These are phyloP conservation scores for Aspergillus clavatus DNA, from an alignment of 2,329 filamentous ascomycete genomes.

Conservation along the genomic window DNA sequence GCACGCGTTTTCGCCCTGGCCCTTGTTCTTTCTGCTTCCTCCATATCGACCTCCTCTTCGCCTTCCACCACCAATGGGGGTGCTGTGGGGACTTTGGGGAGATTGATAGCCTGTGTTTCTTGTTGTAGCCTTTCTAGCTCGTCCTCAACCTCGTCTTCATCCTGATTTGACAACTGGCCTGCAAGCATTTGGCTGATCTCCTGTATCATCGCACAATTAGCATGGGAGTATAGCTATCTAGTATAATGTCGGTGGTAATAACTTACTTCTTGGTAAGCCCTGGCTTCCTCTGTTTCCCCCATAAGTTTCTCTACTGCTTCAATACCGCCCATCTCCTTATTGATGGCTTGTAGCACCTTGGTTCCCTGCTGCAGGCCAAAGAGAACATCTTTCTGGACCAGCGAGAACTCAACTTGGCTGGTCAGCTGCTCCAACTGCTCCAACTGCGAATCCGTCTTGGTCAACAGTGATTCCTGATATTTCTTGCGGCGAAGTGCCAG, in stretches of 20 bases:
- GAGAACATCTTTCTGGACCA: conserved; percentile 93
- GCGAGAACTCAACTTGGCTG: conserved; percentile 85
- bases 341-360: conserved; percentile 80
- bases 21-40: conserved; percentile 28
- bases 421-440: conserved; percentile 87
- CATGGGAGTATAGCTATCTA: not conserved
- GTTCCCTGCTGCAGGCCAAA: conserved; percentile 92
- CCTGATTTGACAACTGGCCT: conserved; percentile 82
- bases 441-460: conserved; percentile 89
- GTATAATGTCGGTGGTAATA: not conserved
- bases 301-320: conserved; percentile 93
- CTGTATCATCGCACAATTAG: conserved; percentile 41
- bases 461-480: conserved; percentile 85
- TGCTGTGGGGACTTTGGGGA: conserved; percentile 39
- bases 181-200: conserved; percentile 90
- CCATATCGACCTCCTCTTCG: conserved; percentile 24
- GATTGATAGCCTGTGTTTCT: conserved; percentile 46
- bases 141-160: conserved; percentile 97
- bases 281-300: conserved; percentile 84
- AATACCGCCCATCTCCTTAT: conserved; percentile 91
- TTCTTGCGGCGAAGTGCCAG: conserved; percentile 91
- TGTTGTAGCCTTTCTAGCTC: conserved; percentile 78
- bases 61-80: conserved; percentile 26
- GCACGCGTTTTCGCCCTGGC: conserved; percentile 20
- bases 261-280: conserved; percentile 80